A percentile compares a stretch with the other conserved stretches of the same genome.
Conservation (phyloP, 2,329 filamentous ascomycete genomes). For the Nemania sp. region DNA sequence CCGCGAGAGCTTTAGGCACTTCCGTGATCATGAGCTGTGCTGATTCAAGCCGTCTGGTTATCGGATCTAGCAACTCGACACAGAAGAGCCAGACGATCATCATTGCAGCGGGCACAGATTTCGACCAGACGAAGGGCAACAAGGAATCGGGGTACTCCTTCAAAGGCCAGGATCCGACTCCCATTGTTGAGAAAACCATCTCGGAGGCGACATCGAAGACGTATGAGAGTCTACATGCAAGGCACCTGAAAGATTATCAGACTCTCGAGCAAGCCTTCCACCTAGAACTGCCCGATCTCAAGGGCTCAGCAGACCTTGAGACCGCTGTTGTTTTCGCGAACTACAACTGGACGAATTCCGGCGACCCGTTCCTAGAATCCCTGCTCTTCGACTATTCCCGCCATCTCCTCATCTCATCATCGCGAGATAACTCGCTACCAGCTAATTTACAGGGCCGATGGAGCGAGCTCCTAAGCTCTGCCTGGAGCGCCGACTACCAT, state of each 20-base stretch:
- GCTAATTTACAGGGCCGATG: slow-evolving; percentile 61
- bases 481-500: slow-evolving; percentile 61
- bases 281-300: slow-evolving; percentile 49
- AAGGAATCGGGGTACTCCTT: slow-evolving; percentile 50
- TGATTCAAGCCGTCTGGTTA: slow-evolving; percentile 26
- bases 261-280: slow-evolving; percentile 45
- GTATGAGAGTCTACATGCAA: slow-evolving; percentile 37
- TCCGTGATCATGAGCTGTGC: slow-evolving; percentile 21
- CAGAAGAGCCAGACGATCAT: slow-evolving; percentile 44
- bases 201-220: slow-evolving; percentile 40
- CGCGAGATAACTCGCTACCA: slow-evolving; percentile 54
- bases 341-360: slow-evolving; percentile 38
- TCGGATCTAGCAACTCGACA: slow-evolving; percentile 32
- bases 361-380: slow-evolving; percentile 56
- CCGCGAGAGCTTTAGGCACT: slow-evolving; percentile 9
- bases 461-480: slow-evolving; percentile 46
- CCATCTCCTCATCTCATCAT: slow-evolving; percentile 59
- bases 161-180: slow-evolving; percentile 49
- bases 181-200: slow-evolving; percentile 42
- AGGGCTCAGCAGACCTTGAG: slow-evolving; percentile 44
- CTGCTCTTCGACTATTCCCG: slow-evolving; percentile 57
- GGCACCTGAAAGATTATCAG: slow-evolving; percentile 48
- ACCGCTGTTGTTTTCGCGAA: slow-evolving; percentile 41
- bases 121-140: slow-evolving; percentile 54
- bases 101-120: slow-evolving; percentile 52